Evolutionary conservation across 805 yeast species (phyloP), one percentile per base, ranked within the genome.

Genomic region (Pichia cephalocereana): DNA sequence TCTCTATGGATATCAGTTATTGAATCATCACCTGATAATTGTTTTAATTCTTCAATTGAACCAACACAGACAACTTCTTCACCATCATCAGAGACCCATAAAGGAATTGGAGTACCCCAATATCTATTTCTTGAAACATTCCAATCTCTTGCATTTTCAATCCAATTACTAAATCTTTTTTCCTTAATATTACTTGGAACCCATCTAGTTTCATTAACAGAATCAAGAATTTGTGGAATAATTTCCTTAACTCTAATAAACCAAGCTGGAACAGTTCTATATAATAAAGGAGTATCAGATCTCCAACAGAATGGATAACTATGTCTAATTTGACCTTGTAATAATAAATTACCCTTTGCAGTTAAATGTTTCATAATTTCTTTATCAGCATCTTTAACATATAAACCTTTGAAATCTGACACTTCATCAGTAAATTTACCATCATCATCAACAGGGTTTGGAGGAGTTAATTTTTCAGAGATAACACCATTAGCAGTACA

Each of bases 241-340:
- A 86, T 78, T 48, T 87, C 90, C 57, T 78, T 80, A 49, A 93
- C 85, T 65, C 96, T 83, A 51, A 93, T 93, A 62, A 93, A 93
- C 99, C 99, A 93, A 34, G 98, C 91, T 45, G 99, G 99, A 56
- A 93, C 97, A 38, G 96, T 83, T 72, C 96, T 82, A 75, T 93
- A 93, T 57, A 93, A 69, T 65, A 93, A 80, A 47, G 99, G 99
- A 31, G 99, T 93, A 65, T 93, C 99, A 4, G 98, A 91, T 79
- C 99, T 85, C 99, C 99, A 93, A 74, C 99, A 93, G 84, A 93
- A 93, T 61, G 99, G 99, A 70, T 93, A 93, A 68, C 95, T 84
- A 76, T 93, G 99, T 71, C 82, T 82, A 57, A 90, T 76, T 74
- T 93, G 98, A 40, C 87, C 72, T 49, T 82, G 83, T 40, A 80